These are phyloP conservation scores for Fusarium piperis DNA, from an alignment of 2,329 filamentous ascomycete species.

Conservation along the genomic window DNA sequence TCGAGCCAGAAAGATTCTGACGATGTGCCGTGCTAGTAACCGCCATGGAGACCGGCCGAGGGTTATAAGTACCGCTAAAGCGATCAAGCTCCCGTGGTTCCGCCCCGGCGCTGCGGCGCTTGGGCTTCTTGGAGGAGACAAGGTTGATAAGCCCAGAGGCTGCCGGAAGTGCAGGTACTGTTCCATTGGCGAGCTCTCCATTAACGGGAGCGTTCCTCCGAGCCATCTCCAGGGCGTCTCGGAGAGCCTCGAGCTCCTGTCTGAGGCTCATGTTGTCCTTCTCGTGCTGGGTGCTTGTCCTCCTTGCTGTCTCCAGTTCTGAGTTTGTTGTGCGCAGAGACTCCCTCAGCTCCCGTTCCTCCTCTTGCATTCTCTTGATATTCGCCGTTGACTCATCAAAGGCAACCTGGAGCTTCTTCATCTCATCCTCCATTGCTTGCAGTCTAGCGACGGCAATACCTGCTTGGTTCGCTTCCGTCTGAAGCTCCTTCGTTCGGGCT, in stretches of 20 bases:
- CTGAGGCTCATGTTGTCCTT: conserved; percentile 85
- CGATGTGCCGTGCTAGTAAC: conserved; percentile 74
- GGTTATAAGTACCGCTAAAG: conserved; percentile 92
- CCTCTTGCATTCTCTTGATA: conserved; percentile 93
- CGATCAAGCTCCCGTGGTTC: conserved; percentile 88
- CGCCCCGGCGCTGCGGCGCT: conserved; percentile 89
- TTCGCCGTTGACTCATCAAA: conserved; percentile 92
- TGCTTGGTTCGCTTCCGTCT: conserved; percentile 96
- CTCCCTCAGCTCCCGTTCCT: conserved; percentile 87
- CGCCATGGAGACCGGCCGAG: conserved; percentile 95
- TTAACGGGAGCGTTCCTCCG: conserved; percentile 81
- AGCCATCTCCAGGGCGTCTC: conserved; percentile 90
- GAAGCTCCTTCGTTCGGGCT: conserved; percentile 89
- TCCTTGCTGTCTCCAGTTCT: conserved; percentile 82
- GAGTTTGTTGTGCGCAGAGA: conserved; percentile 80
- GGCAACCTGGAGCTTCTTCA: conserved; percentile 87
- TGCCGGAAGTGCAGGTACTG: conserved; percentile 57
- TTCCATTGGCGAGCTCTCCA: conserved; percentile 61
- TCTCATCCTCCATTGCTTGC: conserved; percentile 92
- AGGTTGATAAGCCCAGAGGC: conserved; percentile 91
- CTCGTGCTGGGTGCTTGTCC: conserved; percentile 79
- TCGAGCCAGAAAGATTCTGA: conserved; percentile 77
- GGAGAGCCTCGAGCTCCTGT: conserved; percentile 88
- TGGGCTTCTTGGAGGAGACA: conserved; percentile 96
- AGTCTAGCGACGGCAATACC: conserved; percentile 93